Conservation (phyloP, 345 rosid species). For the Iberis pinnata region DNA sequence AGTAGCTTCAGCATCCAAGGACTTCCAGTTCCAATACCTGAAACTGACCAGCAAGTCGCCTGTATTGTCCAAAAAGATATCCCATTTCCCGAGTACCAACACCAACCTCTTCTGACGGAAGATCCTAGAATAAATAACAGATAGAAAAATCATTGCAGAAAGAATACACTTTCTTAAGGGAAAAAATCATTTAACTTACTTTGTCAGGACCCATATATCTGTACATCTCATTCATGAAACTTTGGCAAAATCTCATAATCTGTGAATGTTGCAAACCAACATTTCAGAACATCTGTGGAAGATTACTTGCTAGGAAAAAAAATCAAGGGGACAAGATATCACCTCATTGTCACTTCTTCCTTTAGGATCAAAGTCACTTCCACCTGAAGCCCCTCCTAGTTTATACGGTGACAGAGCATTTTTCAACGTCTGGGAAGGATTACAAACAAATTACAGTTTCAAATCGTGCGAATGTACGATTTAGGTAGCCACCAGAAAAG, state of each 20-base stretch:
- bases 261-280: constrained; percentile 35
- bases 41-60: constrained; percentile 90
- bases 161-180: constrained; percentile 8
- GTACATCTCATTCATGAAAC: constrained; percentile 92
- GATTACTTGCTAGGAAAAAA: not conserved
- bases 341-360: constrained; percentile 99
- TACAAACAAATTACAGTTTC: constrained; percentile 10
- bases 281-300: constrained; percentile 16
- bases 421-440: constrained; percentile 64
- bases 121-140: constrained; percentile 47
- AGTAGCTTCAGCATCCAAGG: constrained; percentile 8
- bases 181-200: constrained; percentile 36
- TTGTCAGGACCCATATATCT: constrained; percentile 89
- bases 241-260: constrained; percentile 99
- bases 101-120: constrained; percentile 98
- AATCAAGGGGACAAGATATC: constrained; percentile 18
- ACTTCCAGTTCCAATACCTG: constrained; percentile 55
- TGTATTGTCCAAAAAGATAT: constrained; percentile 89
- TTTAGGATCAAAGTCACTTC: constrained; percentile 98
- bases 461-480: not conserved
- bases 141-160: constrained; percentile 11
- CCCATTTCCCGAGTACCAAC: constrained; percentile 99
- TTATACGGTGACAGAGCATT: constrained; percentile 92
- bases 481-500: constrained; percentile 7
- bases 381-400: constrained; percentile 98